phyloP scores from a whole-genome alignment of 2,329 filamentous ascomycete species.

The Drechslerella coelobrocha region DNA sequence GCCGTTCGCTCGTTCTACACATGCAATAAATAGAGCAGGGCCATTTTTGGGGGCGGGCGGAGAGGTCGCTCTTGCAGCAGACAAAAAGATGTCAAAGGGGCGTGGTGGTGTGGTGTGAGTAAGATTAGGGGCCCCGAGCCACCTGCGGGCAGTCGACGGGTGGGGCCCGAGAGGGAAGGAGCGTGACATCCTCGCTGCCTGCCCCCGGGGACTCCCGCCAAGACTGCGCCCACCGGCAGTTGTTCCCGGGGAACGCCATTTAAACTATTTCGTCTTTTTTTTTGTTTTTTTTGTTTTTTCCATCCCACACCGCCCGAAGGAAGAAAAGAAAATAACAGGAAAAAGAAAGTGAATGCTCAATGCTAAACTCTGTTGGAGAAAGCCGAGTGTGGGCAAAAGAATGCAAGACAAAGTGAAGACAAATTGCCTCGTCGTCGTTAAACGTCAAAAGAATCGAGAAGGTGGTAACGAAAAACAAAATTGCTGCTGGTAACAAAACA shows the following conservation, averaged over 20 bases:
- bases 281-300: too few relatives aligned
- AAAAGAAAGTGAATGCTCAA: constrained; percentile 20
- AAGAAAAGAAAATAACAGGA: constrained; percentile 10
- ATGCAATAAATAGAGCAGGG: constrained; percentile 41
- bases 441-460: constrained; percentile 51
- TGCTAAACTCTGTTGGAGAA: constrained; percentile 43
- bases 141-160: constrained; percentile 27
- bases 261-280: too few relatives aligned
- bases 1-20: too few relatives aligned
- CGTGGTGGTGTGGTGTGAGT: constrained; percentile 7
- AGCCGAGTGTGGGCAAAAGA: constrained; percentile 41
- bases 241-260: constrained; percentile 25
- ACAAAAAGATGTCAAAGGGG: neutral
- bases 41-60: too few relatives aligned
- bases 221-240: constrained; percentile 10
- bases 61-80: neutral
- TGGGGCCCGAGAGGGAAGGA: constrained; percentile 46
- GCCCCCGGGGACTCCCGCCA: constrained; percentile 31
- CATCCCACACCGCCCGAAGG: too few relatives aligned
- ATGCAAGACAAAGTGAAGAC: constrained; percentile 36
- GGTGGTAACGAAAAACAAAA: constrained; percentile 54
- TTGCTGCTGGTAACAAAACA: neutral
- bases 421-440: constrained; percentile 49
- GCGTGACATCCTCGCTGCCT: constrained; percentile 32
- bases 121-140: constrained; percentile 48